Evolutionary conservation across 345 rosid species (phyloP).

Genomic region (Anacardium occidentale): DNA sequence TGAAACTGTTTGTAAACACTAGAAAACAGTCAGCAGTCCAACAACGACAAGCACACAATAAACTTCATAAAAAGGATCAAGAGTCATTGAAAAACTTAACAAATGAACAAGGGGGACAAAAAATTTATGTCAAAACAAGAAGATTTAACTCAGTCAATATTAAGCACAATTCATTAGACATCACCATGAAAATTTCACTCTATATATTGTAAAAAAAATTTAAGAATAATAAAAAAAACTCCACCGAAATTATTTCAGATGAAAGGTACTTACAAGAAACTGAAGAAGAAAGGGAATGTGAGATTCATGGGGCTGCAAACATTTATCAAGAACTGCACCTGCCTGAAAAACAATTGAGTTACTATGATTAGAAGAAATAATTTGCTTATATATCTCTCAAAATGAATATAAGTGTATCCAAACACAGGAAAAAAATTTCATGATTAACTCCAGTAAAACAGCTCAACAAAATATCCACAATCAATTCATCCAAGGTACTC

Average conservation of each 20-base stretch:
- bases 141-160: not conserved
- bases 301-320: conserved; percentile 90
- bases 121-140: not conserved
- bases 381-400: not conserved
- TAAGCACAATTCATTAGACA: not conserved
- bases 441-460: not conserved
- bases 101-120: no score
- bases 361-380: not conserved
- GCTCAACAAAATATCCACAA: not conserved
- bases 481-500: not conserved
- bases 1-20: not conserved
- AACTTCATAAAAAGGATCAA: no score
- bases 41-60: not conserved
- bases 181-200: not conserved
- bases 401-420: not conserved
- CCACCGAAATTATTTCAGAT: not conserved
- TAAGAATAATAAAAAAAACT: not conserved
- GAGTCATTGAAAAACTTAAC: no score
- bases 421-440: not conserved
- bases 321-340: conserved; percentile 71
- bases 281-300: conserved; percentile 92
- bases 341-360: conserved; percentile 39
- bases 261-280: conserved; percentile 58
- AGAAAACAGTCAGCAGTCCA: not conserved
- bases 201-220: not conserved